Percentiles rank a stretch among this genome's conserved stretches.
phyloP scores from a whole-genome alignment of 2,329 filamentous ascomycete species.

The Epichloe hybrida region DNA sequence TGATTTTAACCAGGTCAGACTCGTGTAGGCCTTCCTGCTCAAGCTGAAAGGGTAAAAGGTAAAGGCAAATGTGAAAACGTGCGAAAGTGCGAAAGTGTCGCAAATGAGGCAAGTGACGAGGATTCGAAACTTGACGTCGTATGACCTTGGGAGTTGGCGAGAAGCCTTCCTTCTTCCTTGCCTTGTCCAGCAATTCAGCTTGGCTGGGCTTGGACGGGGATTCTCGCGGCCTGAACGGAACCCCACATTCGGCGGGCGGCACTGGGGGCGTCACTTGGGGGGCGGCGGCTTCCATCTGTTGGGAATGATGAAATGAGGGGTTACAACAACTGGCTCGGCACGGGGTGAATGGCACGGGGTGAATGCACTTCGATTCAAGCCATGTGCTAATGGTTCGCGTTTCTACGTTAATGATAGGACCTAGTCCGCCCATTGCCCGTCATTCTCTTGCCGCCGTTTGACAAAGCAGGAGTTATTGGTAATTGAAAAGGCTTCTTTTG shows the following conservation, averaged over 20 bases:
- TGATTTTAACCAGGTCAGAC: background rate
- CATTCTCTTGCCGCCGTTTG: slow-evolving; percentile 18
- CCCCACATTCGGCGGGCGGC: slow-evolving; percentile 1
- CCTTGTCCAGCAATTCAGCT: too few species aligned
- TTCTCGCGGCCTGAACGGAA: background rate
- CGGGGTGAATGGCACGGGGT: too few species aligned
- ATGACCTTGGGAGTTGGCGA: too few species aligned
- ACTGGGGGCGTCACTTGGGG: too few species aligned
- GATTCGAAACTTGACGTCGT: background rate
- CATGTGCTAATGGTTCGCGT: background rate
- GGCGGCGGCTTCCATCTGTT: too few species aligned
- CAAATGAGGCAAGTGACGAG: too few species aligned
- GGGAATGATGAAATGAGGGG: too few species aligned
- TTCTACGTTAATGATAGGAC: slow-evolving; percentile 7
- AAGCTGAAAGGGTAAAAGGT: too few species aligned
- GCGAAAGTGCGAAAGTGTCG: too few species aligned
- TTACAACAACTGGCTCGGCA: background rate
- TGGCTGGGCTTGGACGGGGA: too few species aligned
- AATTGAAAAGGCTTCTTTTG: slow-evolving; percentile 29
- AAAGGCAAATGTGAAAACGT: too few species aligned
- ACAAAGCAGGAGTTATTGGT: slow-evolving; percentile 19
- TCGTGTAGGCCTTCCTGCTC: background rate
- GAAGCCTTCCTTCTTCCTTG: too few species aligned
- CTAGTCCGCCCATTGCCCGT: slow-evolving; percentile 16
- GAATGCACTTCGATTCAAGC: background rate